Evolutionary conservation across 2,329 filamentous ascomycete genomes (phyloP).

Genomic region (Zalaria obscura): DNA sequence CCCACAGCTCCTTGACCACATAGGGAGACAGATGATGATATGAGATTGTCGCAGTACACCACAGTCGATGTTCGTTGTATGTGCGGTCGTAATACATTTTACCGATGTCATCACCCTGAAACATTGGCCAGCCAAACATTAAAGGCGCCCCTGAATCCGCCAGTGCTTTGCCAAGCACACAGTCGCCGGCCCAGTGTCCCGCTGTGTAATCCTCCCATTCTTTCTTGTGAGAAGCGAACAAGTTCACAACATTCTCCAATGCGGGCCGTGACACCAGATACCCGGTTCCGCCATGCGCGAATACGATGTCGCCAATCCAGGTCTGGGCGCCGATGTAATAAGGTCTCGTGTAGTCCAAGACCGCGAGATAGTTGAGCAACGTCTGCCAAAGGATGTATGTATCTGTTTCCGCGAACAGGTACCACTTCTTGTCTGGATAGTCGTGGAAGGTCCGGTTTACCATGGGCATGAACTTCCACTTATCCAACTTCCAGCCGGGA

Average conservation of each 20-base stretch:
- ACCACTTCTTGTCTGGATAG: conserved; percentile 39
- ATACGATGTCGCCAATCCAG: conserved; percentile 21
- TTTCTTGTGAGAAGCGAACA: conserved; percentile 26
- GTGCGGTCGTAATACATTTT: conserved; percentile 9
- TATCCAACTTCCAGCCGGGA: conserved; percentile 22
- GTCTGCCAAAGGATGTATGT: conserved; percentile 41
- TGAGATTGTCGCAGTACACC: conserved; percentile 14
- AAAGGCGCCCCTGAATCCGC: conserved; percentile 10
- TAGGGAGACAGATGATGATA: conserved; percentile 12
- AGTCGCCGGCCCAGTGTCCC: conserved; percentile 15
- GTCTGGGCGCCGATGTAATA: conserved; percentile 27
- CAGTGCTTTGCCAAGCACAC: conserved; percentile 14
- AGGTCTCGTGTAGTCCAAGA: conserved; percentile 24
- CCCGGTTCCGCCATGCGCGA: conserved; percentile 28
- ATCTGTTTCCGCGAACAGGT: conserved; percentile 44
- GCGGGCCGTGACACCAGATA: conserved; percentile 28
- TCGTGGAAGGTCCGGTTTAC: conserved; percentile 17
- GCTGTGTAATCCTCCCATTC: conserved; percentile 13
- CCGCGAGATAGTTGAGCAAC: conserved; percentile 22
- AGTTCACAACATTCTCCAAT: conserved; percentile 14
- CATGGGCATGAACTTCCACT: conserved; percentile 43
- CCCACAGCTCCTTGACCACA: conserved; percentile 11
- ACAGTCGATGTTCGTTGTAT: conserved; percentile 8
- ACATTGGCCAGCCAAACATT: conserved; percentile 13
- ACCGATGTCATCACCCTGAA: conserved; percentile 15